A percentile compares a stretch with the other conserved stretches of the same genome.
Evolutionary conservation across 495 filamentous ascomycete genomes (phyloP).

Genomic region (Zalerion maritima): DNA sequence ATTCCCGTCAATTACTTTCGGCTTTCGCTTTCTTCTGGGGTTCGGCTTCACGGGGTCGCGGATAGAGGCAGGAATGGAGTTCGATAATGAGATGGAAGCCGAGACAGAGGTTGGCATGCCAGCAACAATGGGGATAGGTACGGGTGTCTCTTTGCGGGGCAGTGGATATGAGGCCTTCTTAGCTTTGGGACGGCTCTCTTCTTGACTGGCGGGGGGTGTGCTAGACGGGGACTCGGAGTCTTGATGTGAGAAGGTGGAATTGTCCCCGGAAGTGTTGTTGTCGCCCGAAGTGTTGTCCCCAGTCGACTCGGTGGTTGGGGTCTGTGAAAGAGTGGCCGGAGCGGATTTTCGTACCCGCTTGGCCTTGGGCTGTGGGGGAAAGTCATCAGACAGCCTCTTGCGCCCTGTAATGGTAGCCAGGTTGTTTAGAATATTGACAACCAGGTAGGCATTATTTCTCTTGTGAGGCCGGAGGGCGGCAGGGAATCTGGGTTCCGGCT

Average conservation of each 20-base stretch:
- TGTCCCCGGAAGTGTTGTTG: conserved; percentile 8
- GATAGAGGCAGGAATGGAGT: too few relatives aligned
- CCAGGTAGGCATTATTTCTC: conserved; percentile 20
- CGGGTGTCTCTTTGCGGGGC: too few relatives aligned
- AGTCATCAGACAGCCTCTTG: not conserved
- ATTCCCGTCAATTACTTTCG: too few relatives aligned
- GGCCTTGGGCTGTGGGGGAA: conserved; percentile 4
- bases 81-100: too few relatives aligned
- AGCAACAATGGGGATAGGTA: too few relatives aligned
- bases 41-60: too few relatives aligned
- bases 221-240: conserved; percentile 8
- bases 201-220: too few relatives aligned
- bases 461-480: conserved; percentile 20
- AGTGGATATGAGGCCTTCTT: too few relatives aligned
- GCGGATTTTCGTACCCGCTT: conserved; percentile 18
- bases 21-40: too few relatives aligned
- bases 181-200: too few relatives aligned
- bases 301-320: not conserved
- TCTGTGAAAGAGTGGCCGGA: conserved; percentile 6
- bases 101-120: too few relatives aligned
- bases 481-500: conserved; percentile 19
- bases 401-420: conserved; percentile 12
- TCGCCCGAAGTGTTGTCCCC: conserved; percentile 6
- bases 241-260: conserved; percentile 2
- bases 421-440: conserved; percentile 14